These are phyloP conservation scores for Paecilomyces fulvus DNA, from an alignment of 2,329 filamentous ascomycete genomes.

Conservation along the genomic window DNA sequence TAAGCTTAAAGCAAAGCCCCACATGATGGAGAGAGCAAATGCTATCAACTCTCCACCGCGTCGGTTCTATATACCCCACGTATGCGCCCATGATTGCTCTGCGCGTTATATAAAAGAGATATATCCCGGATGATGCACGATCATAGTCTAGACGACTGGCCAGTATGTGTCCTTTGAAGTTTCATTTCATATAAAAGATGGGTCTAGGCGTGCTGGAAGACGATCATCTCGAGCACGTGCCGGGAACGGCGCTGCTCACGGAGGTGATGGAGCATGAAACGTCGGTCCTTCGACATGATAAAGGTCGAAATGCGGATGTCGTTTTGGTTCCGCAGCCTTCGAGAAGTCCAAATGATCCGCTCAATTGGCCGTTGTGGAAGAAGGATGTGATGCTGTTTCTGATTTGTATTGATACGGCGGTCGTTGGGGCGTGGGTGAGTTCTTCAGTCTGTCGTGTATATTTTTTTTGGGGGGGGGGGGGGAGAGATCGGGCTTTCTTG, in stretches of 20 bases:
- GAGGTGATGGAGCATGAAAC: constrained; percentile 15
- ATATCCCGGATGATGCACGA: no score
- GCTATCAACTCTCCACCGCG: neutral
- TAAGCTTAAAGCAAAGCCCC: neutral
- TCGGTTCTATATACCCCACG: neutral
- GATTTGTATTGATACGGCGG: constrained; percentile 29
- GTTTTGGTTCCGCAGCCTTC: constrained; percentile 20
- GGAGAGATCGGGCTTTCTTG: no score
- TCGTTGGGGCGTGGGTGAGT: constrained; percentile 23
- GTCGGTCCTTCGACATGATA: constrained; percentile 18
- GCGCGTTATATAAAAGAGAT: neutral
- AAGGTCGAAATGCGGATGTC: constrained; percentile 18
- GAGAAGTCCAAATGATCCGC: constrained; percentile 22
- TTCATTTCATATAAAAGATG: constrained; percentile 10
- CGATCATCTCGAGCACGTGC: constrained; percentile 17
- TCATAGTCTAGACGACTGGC: no score
- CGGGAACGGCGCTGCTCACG: constrained; percentile 16
- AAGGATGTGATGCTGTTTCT: constrained; percentile 34
- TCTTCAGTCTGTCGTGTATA: neutral
- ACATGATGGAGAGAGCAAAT: neutral
- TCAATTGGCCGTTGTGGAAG: constrained; percentile 25
- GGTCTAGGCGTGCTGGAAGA: constrained; percentile 23
- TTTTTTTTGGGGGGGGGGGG: no score
- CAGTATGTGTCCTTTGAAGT: neutral
- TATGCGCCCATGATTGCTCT: neutral